Percentiles rank a stretch among this genome's conserved stretches.
These are phyloP conservation scores for Dendrobium catenatum DNA, from an alignment of 106 monocot species.

Conservation along the genomic window DNA sequence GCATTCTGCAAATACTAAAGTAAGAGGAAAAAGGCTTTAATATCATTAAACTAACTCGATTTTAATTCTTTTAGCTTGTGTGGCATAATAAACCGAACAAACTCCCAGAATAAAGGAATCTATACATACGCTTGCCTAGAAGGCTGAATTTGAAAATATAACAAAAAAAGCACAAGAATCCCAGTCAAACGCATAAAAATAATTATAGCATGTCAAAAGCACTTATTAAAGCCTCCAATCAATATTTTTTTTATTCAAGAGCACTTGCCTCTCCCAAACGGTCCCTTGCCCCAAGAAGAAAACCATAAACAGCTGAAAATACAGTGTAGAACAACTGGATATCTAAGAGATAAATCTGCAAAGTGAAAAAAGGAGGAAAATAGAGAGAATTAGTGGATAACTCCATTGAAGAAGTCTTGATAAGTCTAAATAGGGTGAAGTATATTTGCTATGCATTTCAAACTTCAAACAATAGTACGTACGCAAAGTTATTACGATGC, in stretches of 20 bases:
- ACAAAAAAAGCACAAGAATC: not conserved
- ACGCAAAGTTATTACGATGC: not conserved
- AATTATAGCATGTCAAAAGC: not conserved
- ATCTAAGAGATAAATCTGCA: slow-evolving; percentile 91
- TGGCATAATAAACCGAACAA: not conserved
- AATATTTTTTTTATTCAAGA: not conserved
- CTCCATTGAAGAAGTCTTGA: not conserved
- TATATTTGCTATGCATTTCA: not conserved
- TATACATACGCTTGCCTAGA: not conserved
- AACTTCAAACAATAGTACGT: not conserved
- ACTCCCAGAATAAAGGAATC: not conserved
- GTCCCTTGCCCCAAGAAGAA: slow-evolving; percentile 79
- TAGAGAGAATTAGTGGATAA: not conserved
- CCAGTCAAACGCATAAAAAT: not conserved
- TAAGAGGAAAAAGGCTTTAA: not conserved
- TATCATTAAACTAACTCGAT: not conserved
- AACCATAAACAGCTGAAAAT: slow-evolving; percentile 74
- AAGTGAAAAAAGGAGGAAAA: not conserved
- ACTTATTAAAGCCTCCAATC: not conserved
- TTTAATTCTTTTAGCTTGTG: not conserved
- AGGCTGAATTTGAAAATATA: not conserved
- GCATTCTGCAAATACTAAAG: not conserved
- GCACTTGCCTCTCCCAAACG: slow-evolving; percentile 74
- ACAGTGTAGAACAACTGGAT: slow-evolving; percentile 80
- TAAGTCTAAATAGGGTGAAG: not conserved